phyloP scores from a whole-genome alignment of 2,329 filamentous ascomycete species.

The Ascochyta rabiei region DNA sequence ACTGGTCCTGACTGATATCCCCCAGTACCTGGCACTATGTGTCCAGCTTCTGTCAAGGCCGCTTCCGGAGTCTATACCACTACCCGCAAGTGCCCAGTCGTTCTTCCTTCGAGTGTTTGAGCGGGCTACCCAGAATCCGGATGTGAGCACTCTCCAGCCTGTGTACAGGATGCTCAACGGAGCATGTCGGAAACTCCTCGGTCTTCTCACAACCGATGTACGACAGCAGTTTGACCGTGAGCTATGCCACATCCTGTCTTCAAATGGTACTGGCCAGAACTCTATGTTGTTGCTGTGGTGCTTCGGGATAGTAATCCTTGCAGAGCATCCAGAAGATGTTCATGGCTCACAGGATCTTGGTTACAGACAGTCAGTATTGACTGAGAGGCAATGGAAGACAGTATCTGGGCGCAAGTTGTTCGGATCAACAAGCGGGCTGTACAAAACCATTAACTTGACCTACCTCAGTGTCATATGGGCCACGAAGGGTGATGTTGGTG shows the following conservation, averaged over 20 bases:
- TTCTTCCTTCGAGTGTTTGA: conserved; percentile 46
- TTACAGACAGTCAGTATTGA: conserved; percentile 9
- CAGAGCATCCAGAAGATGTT: conserved; percentile 29
- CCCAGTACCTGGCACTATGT: conserved; percentile 38
- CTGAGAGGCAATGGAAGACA: conserved; percentile 35
- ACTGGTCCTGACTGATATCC: neutral
- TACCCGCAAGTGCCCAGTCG: conserved; percentile 42
- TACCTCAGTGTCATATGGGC: conserved; percentile 41
- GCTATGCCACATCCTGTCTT: conserved; percentile 36
- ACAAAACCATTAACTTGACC: conserved; percentile 41
- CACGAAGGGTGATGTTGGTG: conserved; percentile 28
- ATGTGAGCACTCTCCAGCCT: conserved; percentile 31
- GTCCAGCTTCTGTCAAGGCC: conserved; percentile 41
- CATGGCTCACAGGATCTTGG: neutral
- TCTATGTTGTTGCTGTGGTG: conserved; percentile 43
- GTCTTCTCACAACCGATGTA: conserved; percentile 28
- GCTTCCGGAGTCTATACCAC: conserved; percentile 35
- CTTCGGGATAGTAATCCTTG: conserved; percentile 39
- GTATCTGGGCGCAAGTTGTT: conserved; percentile 42
- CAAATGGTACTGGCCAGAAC: conserved; percentile 27
- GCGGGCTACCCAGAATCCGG: conserved; percentile 29
- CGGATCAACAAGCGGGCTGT: conserved; percentile 25
- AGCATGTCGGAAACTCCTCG: conserved; percentile 41
- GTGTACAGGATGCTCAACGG: conserved; percentile 45
- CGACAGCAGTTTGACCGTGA: conserved; percentile 36